These are phyloP conservation scores for Stenocarpella maydis DNA, from an alignment of 2,329 filamentous ascomycete genomes.

Conservation along the genomic window DNA sequence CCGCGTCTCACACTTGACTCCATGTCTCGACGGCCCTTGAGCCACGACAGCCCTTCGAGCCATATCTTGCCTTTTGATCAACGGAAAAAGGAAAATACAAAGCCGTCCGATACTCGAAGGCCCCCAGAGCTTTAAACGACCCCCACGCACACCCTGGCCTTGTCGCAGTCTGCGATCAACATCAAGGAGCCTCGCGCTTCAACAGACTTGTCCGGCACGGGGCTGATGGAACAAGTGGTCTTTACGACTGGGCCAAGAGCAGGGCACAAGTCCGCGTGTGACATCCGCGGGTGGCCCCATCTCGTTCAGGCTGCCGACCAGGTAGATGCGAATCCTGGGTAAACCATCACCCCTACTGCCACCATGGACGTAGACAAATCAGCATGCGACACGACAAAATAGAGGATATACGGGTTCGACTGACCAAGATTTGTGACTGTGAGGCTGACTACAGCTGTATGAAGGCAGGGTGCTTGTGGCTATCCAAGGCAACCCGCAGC, in stretches of 20 bases:
- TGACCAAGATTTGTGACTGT: neutral
- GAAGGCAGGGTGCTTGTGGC: neutral
- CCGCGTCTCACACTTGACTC: slow-evolving; percentile 24
- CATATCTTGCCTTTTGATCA: neutral
- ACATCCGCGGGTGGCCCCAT: slow-evolving; percentile 16
- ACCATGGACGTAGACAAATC: neutral
- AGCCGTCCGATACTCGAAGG: slow-evolving; percentile 1
- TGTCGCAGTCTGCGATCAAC: slow-evolving; percentile 5
- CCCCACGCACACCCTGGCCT: neutral
- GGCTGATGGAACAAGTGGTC: slow-evolving; percentile 2
- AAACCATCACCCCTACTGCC: slow-evolving; percentile 13
- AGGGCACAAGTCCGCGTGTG: neutral
- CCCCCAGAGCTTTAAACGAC: neutral
- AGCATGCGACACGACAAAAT: neutral
- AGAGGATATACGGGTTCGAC: neutral
- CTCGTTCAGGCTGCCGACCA: slow-evolving; percentile 10
- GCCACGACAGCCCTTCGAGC: slow-evolving; percentile 3
- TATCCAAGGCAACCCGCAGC: neutral
- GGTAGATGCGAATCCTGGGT: neutral
- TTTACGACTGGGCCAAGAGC: neutral
- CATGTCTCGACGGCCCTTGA: slow-evolving; percentile 20
- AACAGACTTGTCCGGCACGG: neutral
- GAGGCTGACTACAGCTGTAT: neutral
- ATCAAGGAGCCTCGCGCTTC: neutral
- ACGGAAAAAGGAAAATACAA: slow-evolving; percentile 1